These are phyloP conservation scores for Periglandula ipomoeae DNA, from an alignment of 2,329 filamentous ascomycete genomes.

Conservation along the genomic window DNA sequence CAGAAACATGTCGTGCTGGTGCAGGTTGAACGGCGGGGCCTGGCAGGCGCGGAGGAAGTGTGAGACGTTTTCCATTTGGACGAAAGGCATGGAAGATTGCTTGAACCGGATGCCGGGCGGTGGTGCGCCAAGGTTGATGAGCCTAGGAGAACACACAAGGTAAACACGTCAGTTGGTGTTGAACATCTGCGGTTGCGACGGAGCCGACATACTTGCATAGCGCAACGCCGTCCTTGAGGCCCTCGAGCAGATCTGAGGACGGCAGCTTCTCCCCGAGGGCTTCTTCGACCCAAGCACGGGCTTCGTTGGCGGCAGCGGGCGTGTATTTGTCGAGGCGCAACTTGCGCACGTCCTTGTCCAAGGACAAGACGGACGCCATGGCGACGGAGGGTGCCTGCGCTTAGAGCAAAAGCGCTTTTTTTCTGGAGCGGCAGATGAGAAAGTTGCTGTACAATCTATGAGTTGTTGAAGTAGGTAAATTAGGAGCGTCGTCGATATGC, in stretches of 20 bases:
- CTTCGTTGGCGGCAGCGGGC: constrained; percentile 79
- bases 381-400: constrained; percentile 6
- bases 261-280: constrained; percentile 65
- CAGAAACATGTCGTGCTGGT: constrained; percentile 89
- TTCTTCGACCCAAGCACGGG: constrained; percentile 75
- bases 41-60: constrained; percentile 90
- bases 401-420: background rate
- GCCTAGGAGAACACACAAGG: constrained; percentile 38
- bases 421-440: background rate
- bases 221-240: constrained; percentile 80
- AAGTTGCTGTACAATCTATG: background rate
- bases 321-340: constrained; percentile 91
- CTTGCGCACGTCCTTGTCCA: constrained; percentile 92
- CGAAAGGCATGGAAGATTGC: constrained; percentile 88
- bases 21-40: constrained; percentile 72
- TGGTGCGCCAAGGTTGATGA: constrained; percentile 71
- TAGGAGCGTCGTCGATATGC: no score
- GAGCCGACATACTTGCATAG: constrained; percentile 68
- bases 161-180: background rate
- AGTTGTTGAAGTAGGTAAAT: background rate
- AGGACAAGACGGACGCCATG: constrained; percentile 89
- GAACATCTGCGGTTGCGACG: background rate
- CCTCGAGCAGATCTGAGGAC: constrained; percentile 69
- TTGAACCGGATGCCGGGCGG: constrained; percentile 82
- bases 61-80: constrained; percentile 99